Conservation (phyloP, 2,329 filamentous ascomycete species). For the Phaeophleospora eucalypticola region DNA sequence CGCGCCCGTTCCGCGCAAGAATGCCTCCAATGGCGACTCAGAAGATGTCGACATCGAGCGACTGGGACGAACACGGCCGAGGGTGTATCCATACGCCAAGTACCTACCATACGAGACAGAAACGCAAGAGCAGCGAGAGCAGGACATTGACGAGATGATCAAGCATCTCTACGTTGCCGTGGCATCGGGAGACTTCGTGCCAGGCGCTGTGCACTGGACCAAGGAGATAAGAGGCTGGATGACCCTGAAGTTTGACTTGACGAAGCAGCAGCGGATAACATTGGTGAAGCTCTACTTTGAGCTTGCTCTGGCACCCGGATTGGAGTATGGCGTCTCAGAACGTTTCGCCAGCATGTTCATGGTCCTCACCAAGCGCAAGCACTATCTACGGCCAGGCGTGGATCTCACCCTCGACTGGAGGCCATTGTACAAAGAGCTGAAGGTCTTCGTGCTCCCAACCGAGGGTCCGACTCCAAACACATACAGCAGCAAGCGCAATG, state of each 20-base stretch:
- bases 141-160: constrained; percentile 78
- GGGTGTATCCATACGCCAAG: constrained; percentile 89
- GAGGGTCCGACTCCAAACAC: constrained; percentile 66
- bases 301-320: constrained; percentile 80
- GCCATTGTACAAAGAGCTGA: constrained; percentile 88
- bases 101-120: constrained; percentile 88
- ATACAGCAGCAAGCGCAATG: constrained; percentile 55
- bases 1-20: constrained; percentile 47
- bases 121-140: constrained; percentile 70
- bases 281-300: constrained; percentile 93
- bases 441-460: constrained; percentile 79
- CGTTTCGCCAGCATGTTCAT: constrained; percentile 97
- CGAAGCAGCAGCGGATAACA: constrained; percentile 73
- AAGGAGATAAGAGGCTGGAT: constrained; percentile 94
- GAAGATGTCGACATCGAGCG: constrained; percentile 47
- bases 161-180: constrained; percentile 91
- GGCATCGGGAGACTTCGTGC: constrained; percentile 87
- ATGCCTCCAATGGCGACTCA: constrained; percentile 14
- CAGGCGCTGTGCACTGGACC: constrained; percentile 94
- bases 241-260: constrained; percentile 94
- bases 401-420: constrained; percentile 92
- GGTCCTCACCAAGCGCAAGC: constrained; percentile 93
- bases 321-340: constrained; percentile 77
- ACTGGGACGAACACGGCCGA: constrained; percentile 67
- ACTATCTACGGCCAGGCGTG: constrained; percentile 85